phyloP scores from a whole-genome alignment of 805 yeast genomes.

The Cyberlindnera galapagoensis region DNA sequence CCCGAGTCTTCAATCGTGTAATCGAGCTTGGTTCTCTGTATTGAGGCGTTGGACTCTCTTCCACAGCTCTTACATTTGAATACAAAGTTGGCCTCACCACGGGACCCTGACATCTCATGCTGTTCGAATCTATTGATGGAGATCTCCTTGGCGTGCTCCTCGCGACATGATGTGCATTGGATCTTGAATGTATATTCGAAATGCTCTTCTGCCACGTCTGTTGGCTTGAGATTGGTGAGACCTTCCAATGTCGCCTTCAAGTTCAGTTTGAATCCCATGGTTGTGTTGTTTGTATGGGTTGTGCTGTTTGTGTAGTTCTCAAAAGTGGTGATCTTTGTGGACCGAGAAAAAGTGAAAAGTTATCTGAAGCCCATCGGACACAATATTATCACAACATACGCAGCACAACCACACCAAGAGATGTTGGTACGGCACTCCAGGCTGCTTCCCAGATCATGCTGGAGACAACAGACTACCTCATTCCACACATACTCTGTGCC shows the following conservation, averaged over 20 bases:
- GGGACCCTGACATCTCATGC: slow-evolving; percentile 59
- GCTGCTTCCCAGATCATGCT: neutral
- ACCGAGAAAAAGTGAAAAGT: neutral
- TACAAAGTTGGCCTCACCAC: slow-evolving; percentile 80
- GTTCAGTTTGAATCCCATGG: slow-evolving; percentile 24
- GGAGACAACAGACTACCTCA: neutral
- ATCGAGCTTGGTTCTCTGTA: slow-evolving; percentile 19
- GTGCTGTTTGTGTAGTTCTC: neutral
- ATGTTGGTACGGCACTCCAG: neutral
- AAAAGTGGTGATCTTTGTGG: neutral
- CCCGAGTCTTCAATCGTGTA: slow-evolving; percentile 23
- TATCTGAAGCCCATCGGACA: too few species aligned
- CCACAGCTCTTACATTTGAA: slow-evolving; percentile 67
- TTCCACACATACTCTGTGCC: slow-evolving; percentile 1
- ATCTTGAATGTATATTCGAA: slow-evolving; percentile 72
- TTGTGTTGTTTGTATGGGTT: neutral
- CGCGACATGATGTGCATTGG: slow-evolving; percentile 76
- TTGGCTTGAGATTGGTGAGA: slow-evolving; percentile 41
- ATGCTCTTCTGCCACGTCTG: slow-evolving; percentile 53
- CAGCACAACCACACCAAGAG: neutral
- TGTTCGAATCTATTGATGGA: slow-evolving; percentile 60
- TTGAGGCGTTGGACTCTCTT: slow-evolving; percentile 22
- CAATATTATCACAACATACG: neutral
- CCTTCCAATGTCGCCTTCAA: slow-evolving; percentile 31
- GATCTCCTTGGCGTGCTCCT: slow-evolving; percentile 63